Evolutionary conservation across 768 basidiomycete species (phyloP).

Genomic region (Tricholomella constricta): DNA sequence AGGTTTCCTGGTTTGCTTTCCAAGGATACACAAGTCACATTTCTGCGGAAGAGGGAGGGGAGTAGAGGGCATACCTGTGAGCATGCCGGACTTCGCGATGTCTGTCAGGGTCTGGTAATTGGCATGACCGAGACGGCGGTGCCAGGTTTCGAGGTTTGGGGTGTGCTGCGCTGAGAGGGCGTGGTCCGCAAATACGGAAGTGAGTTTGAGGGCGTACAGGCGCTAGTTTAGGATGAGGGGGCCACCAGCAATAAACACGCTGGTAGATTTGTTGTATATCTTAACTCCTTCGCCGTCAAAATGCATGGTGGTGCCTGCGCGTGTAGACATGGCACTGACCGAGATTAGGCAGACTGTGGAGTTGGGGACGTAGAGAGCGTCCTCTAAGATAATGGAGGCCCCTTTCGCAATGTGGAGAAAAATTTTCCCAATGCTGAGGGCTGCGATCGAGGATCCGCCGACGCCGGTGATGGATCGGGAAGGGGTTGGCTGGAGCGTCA

Average conservation of each 20-base stretch:
- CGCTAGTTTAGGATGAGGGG: constrained; percentile 2
- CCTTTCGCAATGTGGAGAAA: constrained; percentile 14
- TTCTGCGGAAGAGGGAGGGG: background rate
- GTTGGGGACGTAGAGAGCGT: constrained; percentile 24
- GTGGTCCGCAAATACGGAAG: constrained; percentile 12
- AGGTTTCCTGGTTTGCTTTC: constrained; percentile 5
- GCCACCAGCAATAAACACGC: constrained; percentile 14
- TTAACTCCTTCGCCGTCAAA: constrained; percentile 19
- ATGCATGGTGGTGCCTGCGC: constrained; percentile 4
- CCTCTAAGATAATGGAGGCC: constrained; percentile 10
- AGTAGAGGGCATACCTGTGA: constrained; percentile 8
- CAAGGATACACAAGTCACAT: constrained; percentile 8
- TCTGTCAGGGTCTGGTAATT: constrained; percentile 25
- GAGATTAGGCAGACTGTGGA: constrained; percentile 26
- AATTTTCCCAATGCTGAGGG: constrained; percentile 27
- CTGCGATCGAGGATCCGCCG: too few relatives aligned
- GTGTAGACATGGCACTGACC: constrained; percentile 17
- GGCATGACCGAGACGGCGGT: constrained; percentile 27
- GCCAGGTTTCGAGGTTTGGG: constrained; percentile 27
- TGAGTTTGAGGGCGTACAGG: constrained; percentile 20
- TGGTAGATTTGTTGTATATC: constrained; percentile 13
- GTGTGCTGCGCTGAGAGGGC: constrained; percentile 8
- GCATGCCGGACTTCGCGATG: constrained; percentile 17
- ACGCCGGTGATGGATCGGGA: too few relatives aligned
- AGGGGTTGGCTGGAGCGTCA: constrained; percentile 27